These are phyloP conservation scores for Anthracocystis walkeri DNA, from an alignment of 1,284 basidiomycete genomes.

Conservation along the genomic window DNA sequence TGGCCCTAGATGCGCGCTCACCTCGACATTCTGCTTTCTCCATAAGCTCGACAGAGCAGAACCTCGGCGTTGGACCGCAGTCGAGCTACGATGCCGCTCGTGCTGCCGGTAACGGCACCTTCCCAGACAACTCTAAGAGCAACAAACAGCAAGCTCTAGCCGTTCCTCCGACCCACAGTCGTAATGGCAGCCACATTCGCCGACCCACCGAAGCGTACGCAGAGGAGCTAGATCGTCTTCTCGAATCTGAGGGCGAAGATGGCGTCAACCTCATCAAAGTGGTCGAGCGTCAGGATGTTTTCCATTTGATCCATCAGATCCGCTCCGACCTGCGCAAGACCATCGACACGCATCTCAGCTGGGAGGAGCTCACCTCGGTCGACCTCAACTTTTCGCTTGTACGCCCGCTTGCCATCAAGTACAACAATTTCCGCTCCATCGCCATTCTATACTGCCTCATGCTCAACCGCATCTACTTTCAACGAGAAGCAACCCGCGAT, in stretches of 20 bases:
- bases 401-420: conserved; percentile 61
- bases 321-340: conserved; percentile 51
- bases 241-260: conserved; percentile 52
- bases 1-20: conserved; percentile 25
- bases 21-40: conserved; percentile 30
- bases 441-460: conserved; percentile 88
- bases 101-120: not conserved
- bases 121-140: conserved; percentile 3
- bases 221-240: conserved; percentile 40
- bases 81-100: not conserved
- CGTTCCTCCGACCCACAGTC: conserved; percentile 1
- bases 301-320: conserved; percentile 57
- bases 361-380: conserved; percentile 60
- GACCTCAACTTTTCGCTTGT: conserved; percentile 64
- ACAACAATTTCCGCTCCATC: conserved; percentile 64
- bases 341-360: conserved; percentile 62
- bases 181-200: conserved; percentile 16
- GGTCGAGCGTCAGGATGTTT: conserved; percentile 53
- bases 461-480: conserved; percentile 87
- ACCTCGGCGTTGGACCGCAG: conserved; percentile 12
- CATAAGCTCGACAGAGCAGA: conserved; percentile 34
- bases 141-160: not conserved
- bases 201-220: conserved; percentile 36
- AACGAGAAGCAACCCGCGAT: conserved; percentile 73
- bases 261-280: conserved; percentile 50